Percentiles rank a stretch among this genome's conserved stretches.
These are phyloP conservation scores for Aureobasidium zeae DNA, from an alignment of 2,329 filamentous ascomycete genomes.

Conservation along the genomic window DNA sequence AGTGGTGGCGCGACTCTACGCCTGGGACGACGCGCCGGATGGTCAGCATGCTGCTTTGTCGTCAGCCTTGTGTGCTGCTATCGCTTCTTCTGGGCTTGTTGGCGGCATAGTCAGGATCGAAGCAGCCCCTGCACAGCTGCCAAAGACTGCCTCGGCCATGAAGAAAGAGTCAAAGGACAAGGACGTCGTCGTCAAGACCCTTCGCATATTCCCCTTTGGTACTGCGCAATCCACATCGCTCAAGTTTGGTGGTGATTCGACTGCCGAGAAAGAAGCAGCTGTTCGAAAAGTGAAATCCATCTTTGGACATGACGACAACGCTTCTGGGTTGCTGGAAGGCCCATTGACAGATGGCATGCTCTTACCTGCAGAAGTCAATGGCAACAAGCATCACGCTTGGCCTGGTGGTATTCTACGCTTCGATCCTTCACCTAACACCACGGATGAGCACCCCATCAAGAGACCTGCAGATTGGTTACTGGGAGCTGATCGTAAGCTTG, in stretches of 20 bases:
- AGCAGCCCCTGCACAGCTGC: slow-evolving; percentile 63
- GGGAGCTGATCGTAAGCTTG: slow-evolving; percentile 63
- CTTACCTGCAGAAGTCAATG: slow-evolving; percentile 51
- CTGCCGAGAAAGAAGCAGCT: slow-evolving; percentile 70
- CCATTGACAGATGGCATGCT: slow-evolving; percentile 85
- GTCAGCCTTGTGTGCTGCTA: slow-evolving; percentile 60
- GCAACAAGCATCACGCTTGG: slow-evolving; percentile 54
- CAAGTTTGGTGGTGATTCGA: slow-evolving; percentile 80
- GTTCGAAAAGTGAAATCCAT: slow-evolving; percentile 61
- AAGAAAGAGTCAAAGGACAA: slow-evolving; percentile 31
- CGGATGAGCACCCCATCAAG: slow-evolving; percentile 33
- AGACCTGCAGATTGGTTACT: slow-evolving; percentile 59
- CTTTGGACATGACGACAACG: slow-evolving; percentile 51
- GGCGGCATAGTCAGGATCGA: slow-evolving; percentile 84
- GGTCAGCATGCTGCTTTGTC: slow-evolving; percentile 73
- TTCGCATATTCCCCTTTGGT: slow-evolving; percentile 73
- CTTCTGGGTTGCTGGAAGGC: slow-evolving; percentile 62
- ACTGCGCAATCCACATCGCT: slow-evolving; percentile 42
- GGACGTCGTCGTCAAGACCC: slow-evolving; percentile 46
- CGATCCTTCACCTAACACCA: slow-evolving; percentile 45
- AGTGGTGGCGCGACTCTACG: slow-evolving; percentile 63
- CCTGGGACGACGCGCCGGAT: slow-evolving; percentile 83
- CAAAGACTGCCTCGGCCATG: slow-evolving; percentile 46
- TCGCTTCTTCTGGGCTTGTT: slow-evolving; percentile 64
- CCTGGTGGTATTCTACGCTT: slow-evolving; percentile 78